Conservation (phyloP, 495 filamentous ascomycete genomes). For the Viridothelium virens region DNA sequence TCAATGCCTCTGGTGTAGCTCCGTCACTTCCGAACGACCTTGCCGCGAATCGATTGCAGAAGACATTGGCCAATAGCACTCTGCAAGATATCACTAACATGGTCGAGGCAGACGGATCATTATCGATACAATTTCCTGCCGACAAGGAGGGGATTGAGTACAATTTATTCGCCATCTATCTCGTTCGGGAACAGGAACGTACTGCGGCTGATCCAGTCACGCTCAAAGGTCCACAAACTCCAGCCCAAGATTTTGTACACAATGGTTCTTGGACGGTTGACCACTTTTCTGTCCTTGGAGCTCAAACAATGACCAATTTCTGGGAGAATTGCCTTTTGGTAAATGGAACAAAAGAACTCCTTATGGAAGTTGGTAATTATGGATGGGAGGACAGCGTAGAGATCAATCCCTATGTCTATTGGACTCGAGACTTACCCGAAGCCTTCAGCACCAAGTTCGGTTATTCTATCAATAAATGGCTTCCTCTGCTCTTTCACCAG, state of each 20-base stretch:
- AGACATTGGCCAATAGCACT: slow-evolving; percentile 7
- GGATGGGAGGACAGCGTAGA: slow-evolving; percentile 44
- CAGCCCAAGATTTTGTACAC: slow-evolving; percentile 27
- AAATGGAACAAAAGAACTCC: slow-evolving; percentile 29
- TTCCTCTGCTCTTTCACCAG: slow-evolving; percentile 37
- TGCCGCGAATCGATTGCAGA: neutral
- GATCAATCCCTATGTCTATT: slow-evolving; percentile 13
- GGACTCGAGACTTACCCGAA: slow-evolving; percentile 11
- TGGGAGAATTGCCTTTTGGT: slow-evolving; percentile 42
- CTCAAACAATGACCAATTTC: slow-evolving; percentile 38
- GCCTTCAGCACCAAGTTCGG: slow-evolving; percentile 7
- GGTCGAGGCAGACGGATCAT: slow-evolving; percentile 9
- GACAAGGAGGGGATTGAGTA: slow-evolving; percentile 14
- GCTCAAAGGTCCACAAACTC: slow-evolving; percentile 15
- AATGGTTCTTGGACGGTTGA: slow-evolving; percentile 47
- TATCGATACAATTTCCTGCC: slow-evolving; percentile 7
- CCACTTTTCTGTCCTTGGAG: slow-evolving; percentile 42
- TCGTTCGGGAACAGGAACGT: slow-evolving; percentile 11
- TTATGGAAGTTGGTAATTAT: slow-evolving; percentile 31
- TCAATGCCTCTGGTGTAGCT: neutral
- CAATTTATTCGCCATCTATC: slow-evolving; percentile 19
- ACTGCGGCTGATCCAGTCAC: slow-evolving; percentile 9
- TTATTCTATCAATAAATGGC: slow-evolving; percentile 25
- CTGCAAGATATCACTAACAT: slow-evolving; percentile 18
- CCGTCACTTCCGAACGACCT: slow-evolving; percentile 2